Conservation (phyloP, 495 filamentous ascomycete species). For the Penicillium alfredii region DNA sequence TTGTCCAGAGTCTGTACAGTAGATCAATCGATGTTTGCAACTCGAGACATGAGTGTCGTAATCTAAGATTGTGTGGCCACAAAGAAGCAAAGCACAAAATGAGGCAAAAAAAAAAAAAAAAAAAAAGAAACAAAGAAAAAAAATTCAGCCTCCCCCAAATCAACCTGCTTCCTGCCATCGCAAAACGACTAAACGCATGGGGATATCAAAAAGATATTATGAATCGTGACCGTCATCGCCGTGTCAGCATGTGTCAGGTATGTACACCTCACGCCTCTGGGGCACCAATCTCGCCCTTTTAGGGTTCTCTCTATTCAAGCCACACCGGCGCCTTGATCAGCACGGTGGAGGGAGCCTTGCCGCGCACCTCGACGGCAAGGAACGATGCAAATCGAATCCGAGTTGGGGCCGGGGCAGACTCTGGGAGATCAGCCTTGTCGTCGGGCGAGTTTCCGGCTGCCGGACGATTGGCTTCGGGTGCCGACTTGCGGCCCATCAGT, state of each 20-base stretch:
- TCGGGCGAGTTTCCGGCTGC: conserved; percentile 4
- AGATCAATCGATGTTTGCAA: too few relatives aligned
- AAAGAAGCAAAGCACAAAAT: too few relatives aligned
- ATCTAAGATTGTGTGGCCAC: too few relatives aligned
- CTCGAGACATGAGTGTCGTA: too few relatives aligned
- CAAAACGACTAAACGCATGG: conserved; percentile 3
- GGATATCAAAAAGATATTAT: conserved; percentile 9
- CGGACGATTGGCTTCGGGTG: conserved; percentile 9
- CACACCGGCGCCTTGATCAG: conserved; percentile 91
- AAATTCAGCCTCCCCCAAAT: too few relatives aligned
- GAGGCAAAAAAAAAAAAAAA: too few relatives aligned
- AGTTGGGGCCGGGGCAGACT: conserved; percentile 9
- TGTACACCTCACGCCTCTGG: not conserved
- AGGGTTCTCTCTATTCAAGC: conserved; percentile 41
- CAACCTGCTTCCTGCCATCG: too few relatives aligned
- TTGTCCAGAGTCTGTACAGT: too few relatives aligned
- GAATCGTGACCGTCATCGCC: not conserved
- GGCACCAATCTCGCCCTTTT: too few relatives aligned
- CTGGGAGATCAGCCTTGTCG: conserved; percentile 11
- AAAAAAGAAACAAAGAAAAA: too few relatives aligned
- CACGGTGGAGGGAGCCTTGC: conserved; percentile 56
- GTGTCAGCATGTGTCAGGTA: too few relatives aligned
- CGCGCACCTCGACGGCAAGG: conserved; percentile 75
- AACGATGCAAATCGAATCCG: conserved; percentile 78
- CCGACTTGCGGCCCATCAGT: conserved; percentile 39